Evolutionary conservation across 2,329 filamentous ascomycete species (phyloP), one percentile per base, ranked within the genome.

Genomic region (Neonectria sp.): DNA sequence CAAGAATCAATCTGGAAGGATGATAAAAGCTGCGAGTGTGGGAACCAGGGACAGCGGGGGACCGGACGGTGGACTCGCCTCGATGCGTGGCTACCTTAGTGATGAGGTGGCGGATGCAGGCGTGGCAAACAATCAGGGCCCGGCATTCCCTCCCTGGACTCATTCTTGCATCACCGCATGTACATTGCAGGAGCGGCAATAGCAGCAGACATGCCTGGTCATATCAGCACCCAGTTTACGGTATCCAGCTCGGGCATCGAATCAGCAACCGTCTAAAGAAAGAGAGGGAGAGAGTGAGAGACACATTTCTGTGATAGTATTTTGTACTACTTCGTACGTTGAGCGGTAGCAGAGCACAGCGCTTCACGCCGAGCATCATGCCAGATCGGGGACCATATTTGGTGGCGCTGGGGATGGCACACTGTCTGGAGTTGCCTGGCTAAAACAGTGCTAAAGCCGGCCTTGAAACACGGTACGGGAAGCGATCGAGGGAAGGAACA

Each of bases 111-210:
- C 57, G 31, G 61, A 65, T 45, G 45, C 29, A 53, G 56, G 56
- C 55, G 61, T 63, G 57, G 27, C 29, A 35, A 56, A 43, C 53
- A 40, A 52, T 55, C 37, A 27, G 27, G 49, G 21, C 49, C 53
- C 59, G 70, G 69, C 58, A 71, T 65, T 57, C 63, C 60, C 65
- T 63, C 21, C 65, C 61, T 59, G 55, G 60, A 56, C 72, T 65
- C 59, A 51, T 45, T 62, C 65, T 69, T 74, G 71, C 72, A 74
- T 73, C 62, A 65, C 45, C 66, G 68, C 69, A 70, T 63, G 25
- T 71, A 63, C 66, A 69, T 61, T 71, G 70, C 68, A 74, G 53
- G 65, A 71, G 62, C 65, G 61, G 55, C 63, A 61, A 55, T 56
- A 64, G 29, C 33, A 60, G 46, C 33, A 31, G 58, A 17, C 29